Evolutionary conservation across 2,329 filamentous ascomycete species (phyloP).

Genomic region (Calonectria hongkongensis): DNA sequence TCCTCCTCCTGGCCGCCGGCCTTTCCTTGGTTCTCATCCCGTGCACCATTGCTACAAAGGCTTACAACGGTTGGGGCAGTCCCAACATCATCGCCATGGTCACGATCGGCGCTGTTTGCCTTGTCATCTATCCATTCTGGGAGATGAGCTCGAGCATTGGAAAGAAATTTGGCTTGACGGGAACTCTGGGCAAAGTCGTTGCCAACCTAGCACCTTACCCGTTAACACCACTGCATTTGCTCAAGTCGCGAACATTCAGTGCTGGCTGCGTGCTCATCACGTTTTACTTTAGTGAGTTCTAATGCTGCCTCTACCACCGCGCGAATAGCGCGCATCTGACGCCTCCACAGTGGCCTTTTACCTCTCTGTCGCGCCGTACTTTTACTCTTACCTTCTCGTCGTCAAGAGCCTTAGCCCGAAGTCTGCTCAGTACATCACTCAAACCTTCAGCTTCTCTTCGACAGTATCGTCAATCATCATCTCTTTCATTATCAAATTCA

Average conservation of each 20-base stretch:
- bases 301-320: no score
- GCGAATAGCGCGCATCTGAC: neutral
- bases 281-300: neutral
- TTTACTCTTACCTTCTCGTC: neutral
- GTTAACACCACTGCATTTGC: neutral
- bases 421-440: neutral
- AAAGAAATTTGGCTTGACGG: neutral
- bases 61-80: neutral
- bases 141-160: neutral
- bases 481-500: neutral
- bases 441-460: neutral
- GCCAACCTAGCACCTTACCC: neutral
- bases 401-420: neutral
- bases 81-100: neutral
- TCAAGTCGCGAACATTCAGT: neutral
- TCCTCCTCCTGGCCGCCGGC: neutral
- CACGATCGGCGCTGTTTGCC: neutral
- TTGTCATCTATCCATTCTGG: neutral
- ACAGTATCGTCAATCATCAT: neutral
- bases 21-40: neutral
- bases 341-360: neutral
- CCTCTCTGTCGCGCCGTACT: neutral
- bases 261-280: neutral
- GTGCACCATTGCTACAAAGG: neutral
- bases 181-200: neutral